Evolutionary conservation across 2,329 filamentous ascomycete species (phyloP), one percentile per base, ranked within the genome.

Genomic region (Seiridium unicorne): DNA sequence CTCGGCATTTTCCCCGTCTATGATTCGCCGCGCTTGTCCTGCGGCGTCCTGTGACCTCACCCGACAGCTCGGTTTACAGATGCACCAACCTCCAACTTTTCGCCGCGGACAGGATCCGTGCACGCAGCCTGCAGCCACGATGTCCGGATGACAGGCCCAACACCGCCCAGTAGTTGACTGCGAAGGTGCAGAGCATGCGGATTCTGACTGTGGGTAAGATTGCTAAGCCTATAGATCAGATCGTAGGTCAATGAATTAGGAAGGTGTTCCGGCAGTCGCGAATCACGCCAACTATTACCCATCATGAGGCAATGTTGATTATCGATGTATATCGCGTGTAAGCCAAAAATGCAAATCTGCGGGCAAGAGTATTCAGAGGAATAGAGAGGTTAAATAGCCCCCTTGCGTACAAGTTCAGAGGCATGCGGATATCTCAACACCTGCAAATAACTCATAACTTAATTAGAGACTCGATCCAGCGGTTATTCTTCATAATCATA

Each of bases 181-280:
- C 26, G 26, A 49, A 32, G 7, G 26, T 32, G 26, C 18, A 49
- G 31, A 10, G 13, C 11, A 32, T 49, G 47, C 35, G 47, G 47
- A 32, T 49, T 32, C 9, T 49, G 47, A 32, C 32, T 31, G 26
- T 32, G 35, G 18, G 47, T 32, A 26, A 49, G 47, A 11, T 49
- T 11, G 47, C 47, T 49, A 49, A 32, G 26, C 47, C 26, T 11
- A 32, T 49, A 31, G 8, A 49, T 7, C 18, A 35, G 10, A 53
- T 38, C 13, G 31, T 36, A 53, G 49, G n/a, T 38, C 18, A 35
- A 32, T 38, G 34, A 3, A 38, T 36, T 53, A 40, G 49, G 49
- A 53, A 53, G 49, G 49, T 53, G 49, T 18, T 53, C 38, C 49
- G 49, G 49, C 49, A 53, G 49, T 53, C 34, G 35, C 34, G 35